Evolutionary conservation across 257 asterid species (phyloP).

Genomic region (Przewalskia tangutica): DNA sequence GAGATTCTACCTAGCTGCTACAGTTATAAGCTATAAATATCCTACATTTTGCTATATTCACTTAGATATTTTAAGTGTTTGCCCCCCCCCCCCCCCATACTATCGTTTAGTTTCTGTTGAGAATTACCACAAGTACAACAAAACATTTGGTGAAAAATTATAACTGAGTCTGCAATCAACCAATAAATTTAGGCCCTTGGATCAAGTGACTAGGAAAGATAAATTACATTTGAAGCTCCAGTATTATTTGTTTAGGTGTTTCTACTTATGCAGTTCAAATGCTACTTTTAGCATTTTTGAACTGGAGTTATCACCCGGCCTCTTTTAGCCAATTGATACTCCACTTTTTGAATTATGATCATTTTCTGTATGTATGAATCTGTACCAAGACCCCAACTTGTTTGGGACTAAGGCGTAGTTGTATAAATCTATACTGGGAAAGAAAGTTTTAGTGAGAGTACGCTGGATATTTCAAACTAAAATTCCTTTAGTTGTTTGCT

Average conservation of each 20-base stretch:
- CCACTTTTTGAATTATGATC: background rate
- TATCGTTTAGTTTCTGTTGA: background rate
- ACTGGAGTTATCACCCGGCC: background rate
- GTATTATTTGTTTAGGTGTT: background rate
- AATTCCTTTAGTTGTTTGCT: background rate
- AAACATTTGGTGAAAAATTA: background rate
- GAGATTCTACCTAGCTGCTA: background rate
- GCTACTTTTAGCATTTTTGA: background rate
- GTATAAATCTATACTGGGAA: background rate
- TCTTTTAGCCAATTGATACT: background rate
- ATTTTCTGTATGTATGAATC: background rate
- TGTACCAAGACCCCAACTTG: background rate
- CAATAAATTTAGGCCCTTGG: background rate
- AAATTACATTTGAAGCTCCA: background rate
- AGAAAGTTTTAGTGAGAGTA: background rate
- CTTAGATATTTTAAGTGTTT: background rate
- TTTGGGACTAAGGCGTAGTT: background rate
- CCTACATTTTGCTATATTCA: background rate
- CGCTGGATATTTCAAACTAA: background rate
- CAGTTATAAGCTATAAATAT: background rate
- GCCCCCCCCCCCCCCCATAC: background rate
- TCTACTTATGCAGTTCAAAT: background rate
- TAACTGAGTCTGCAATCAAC: background rate
- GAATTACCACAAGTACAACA: background rate
- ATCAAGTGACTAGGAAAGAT: background rate